phyloP scores from a whole-genome alignment of 306 rosid species.

The Vigna unguiculata region DNA sequence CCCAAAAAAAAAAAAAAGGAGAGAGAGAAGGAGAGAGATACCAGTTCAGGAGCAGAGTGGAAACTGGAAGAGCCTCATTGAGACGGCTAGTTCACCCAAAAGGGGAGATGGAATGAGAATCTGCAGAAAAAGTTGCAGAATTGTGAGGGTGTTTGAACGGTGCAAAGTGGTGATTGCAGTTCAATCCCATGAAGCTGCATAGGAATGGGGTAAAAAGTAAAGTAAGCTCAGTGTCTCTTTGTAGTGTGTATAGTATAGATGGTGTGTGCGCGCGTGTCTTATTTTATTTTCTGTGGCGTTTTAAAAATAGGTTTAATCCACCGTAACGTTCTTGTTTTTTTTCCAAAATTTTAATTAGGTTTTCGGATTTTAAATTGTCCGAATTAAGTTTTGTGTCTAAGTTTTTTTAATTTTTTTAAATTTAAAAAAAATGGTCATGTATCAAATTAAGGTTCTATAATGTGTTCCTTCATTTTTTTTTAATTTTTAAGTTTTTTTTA shows the following conservation, averaged over 20 bases:
- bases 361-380: too few species aligned
- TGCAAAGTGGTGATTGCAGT: slow-evolving; percentile 39
- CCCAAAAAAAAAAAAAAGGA: slow-evolving; percentile 1
- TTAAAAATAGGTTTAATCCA: too few species aligned
- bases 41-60: slow-evolving; percentile 32
- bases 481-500: too few species aligned
- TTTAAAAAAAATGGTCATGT: too few species aligned
- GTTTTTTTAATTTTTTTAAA: too few species aligned
- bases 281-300: background rate
- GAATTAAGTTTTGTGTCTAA: too few species aligned
- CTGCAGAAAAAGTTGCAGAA: slow-evolving; percentile 43
- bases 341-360: too few species aligned
- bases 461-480: too few species aligned
- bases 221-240: slow-evolving; percentile 36
- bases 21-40: slow-evolving; percentile 32
- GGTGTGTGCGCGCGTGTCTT: slow-evolving; percentile 28
- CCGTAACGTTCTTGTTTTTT: too few species aligned
- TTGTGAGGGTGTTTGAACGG: slow-evolving; percentile 42
- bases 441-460: too few species aligned
- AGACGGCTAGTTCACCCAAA: slow-evolving; percentile 24
- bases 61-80: slow-evolving; percentile 42
- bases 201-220: slow-evolving; percentile 45
- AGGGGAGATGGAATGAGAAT: slow-evolving; percentile 38
- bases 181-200: slow-evolving; percentile 47
- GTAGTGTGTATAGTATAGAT: slow-evolving; percentile 8